Evolutionary conservation across 2,329 filamentous ascomycete genomes (phyloP), one percentile per base, ranked within the genome.

Genomic region (Neofusicoccum sp.): DNA sequence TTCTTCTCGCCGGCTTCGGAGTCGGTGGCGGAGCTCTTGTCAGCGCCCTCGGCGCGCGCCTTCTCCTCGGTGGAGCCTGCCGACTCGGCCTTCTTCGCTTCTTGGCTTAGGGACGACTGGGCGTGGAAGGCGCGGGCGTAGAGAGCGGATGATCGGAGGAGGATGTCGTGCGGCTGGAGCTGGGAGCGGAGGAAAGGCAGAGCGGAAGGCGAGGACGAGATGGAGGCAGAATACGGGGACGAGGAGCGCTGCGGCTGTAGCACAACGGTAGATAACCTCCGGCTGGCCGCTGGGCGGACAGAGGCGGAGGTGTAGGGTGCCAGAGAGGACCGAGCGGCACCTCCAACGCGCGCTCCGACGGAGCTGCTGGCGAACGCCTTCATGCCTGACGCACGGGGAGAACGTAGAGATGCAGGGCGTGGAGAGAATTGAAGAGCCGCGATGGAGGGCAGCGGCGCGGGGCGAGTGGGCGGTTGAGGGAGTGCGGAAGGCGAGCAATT

Each of bases 251-350:
- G 66, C 54, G 68, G 63, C 7, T 63, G 45, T 41, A 63, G 31
- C 24, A 70, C 63, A 30, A 66, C 61, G 49, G 69, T 73, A 24
- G 70, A 74, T 79, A 80, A 74, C 73, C 79, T 75, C 66, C 80
- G 74, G 70, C 80, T 79, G 59, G 79, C 74, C 54, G 78, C 75
- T 34, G 79, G 77, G 66, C 79, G 73, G 67, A 77, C 77, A 67
- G 77, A 76, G 62, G 74, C 73, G 65, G 70, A 70, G 61, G 73
- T 67, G 49, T 74, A 65, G 47, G 72, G 65, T 61, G 76, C 68
- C 36, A 54, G 48, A 53, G 59, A 70, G 51, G 72, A 70, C 61
- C 73, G 72, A 64, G 68, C 65, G 66, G 73, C 71, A 63, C 68
- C 67, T 73, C 75, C 72, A 68, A 75, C 75, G 70, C 75, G 72